phyloP scores from a whole-genome alignment of 1,139 yeast genomes.

The Blastobotrys capitulatus region DNA sequence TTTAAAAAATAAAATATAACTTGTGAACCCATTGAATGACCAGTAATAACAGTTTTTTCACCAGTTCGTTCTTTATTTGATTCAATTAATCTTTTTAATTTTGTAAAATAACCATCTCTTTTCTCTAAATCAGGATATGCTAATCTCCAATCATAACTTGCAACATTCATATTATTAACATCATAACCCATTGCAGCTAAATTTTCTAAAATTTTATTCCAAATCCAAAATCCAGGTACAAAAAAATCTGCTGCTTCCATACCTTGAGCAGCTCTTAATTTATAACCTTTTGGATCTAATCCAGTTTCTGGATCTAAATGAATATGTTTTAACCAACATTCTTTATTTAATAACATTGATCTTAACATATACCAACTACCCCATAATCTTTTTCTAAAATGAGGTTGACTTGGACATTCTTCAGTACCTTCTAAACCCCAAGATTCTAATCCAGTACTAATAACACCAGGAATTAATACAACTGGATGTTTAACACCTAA shows the following conservation, averaged over 20 bases:
- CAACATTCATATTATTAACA: slow-evolving; percentile 83
- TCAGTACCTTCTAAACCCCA: slow-evolving; percentile 76
- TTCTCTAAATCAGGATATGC: slow-evolving; percentile 82
- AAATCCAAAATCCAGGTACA: slow-evolving; percentile 96
- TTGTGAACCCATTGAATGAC: slow-evolving; percentile 97
- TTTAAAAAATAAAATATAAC: slow-evolving; percentile 80
- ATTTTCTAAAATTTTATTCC: slow-evolving; percentile 92
- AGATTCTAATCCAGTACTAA: slow-evolving; percentile 89
- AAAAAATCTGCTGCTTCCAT: slow-evolving; percentile 97
- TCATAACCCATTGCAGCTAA: slow-evolving; percentile 92
- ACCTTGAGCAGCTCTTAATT: slow-evolving; percentile 87
- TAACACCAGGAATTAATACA: slow-evolving; percentile 92
- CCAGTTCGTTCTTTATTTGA: slow-evolving; percentile 46
- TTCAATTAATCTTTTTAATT: slow-evolving; percentile 70
- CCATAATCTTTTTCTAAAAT: slow-evolving; percentile 90
- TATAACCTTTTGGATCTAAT: slow-evolving; percentile 78
- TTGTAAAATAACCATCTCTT: slow-evolving; percentile 79
- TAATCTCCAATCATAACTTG: slow-evolving; percentile 94
- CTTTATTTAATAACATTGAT: slow-evolving; percentile 85
- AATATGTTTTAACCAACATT: slow-evolving; percentile 89
- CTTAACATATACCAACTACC: slow-evolving; percentile 94
- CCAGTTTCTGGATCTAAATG: slow-evolving; percentile 90
- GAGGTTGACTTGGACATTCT: slow-evolving; percentile 78
- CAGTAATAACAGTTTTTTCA: slow-evolving; percentile 70
- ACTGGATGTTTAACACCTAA: slow-evolving; percentile 65